Base-by-base conservation (phyloP, 139 green algal species). In the Nannochloris sp. region DNA sequence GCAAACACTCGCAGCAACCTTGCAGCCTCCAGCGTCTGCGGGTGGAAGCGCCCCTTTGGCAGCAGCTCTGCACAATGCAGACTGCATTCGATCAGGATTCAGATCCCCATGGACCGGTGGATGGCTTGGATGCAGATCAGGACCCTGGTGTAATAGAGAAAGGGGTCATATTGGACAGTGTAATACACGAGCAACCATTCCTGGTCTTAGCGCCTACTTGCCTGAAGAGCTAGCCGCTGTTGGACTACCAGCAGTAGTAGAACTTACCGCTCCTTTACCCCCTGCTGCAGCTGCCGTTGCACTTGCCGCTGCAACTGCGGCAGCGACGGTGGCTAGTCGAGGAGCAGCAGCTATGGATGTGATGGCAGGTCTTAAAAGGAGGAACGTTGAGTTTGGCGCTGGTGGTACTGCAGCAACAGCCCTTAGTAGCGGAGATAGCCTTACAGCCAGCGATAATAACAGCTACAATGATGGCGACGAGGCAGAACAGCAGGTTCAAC, bases 201-300 rank as follows among this genome's bases (percentile, higher is more conserved):
- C 70, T 6, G 70, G 60, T 14, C 54, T 70, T 46, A 36, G 48
- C 25, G 70, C 62, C 55, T 76, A 76, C 70, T 34, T 60, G 5
- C 30, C 37, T 19, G 13, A 62, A 32, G 48, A 72, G 54, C 70
- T 76, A 54, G 57, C 61, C 30, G 53, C 61, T 53, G 61, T 60
- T 23, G 70, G 69, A 15, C 45, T 76, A 23, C 46, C 60, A 57
- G 25, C 47, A 31, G 47, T 35, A 0, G n/a, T 19, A 35, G n/a
- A n/a, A n/a, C n/a, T n/a, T n/a, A n/a, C n/a, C n/a, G n/a, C n/a
- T n/a, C n/a, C n/a, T n/a, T n/a, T n/a, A n/a, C n/a, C n/a, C n/a
- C n/a, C n/a, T n/a, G 33, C 34, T 71, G 6, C 56, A 71, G 51
- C 61, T 71, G 60, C 68, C 68, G 46, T 64, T 34, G 39, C 55